A percentile compares a stretch with the other conserved stretches of the same genome.
Conservation (phyloP, 1,284 basidiomycete species). For the Leccinum solheimii region DNA sequence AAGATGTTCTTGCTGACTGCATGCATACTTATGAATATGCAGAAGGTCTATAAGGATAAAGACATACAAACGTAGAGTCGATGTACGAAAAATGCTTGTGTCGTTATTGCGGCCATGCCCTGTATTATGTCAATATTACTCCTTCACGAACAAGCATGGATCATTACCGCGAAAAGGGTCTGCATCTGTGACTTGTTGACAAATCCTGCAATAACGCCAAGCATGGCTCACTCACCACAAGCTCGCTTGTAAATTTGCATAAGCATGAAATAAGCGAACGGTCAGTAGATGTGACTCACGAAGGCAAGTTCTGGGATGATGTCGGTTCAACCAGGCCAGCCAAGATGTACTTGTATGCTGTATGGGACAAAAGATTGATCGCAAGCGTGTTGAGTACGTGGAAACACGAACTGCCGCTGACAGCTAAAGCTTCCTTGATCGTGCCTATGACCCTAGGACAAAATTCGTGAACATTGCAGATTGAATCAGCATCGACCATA, state of each 20-base stretch:
- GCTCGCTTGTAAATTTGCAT: background rate
- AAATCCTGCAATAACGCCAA: background rate
- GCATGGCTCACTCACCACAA: background rate
- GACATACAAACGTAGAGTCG: constrained; percentile 18
- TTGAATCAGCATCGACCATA: background rate
- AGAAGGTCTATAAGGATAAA: background rate
- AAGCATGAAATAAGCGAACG: background rate
- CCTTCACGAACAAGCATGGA: background rate
- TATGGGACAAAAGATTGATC: background rate
- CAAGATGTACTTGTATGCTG: background rate
- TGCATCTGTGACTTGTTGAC: background rate
- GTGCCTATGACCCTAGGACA: background rate
- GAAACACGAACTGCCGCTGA: background rate
- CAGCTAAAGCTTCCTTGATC: background rate
- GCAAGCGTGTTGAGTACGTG: background rate
- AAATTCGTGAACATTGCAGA: constrained; percentile 1
- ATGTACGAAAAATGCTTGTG: constrained; percentile 18
- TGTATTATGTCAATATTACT: constrained; percentile 4
- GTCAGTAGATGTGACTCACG: background rate
- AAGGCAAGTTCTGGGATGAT: background rate
- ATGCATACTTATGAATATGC: background rate
- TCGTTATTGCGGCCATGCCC: constrained; percentile 4
- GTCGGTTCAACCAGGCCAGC: background rate
- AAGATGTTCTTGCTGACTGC: constrained; percentile 14
- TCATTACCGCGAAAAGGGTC: background rate